Evolutionary conservation across 306 rosid genomes (phyloP), one percentile per base, ranked within the genome.

Genomic region (Arachis hypogaea): DNA sequence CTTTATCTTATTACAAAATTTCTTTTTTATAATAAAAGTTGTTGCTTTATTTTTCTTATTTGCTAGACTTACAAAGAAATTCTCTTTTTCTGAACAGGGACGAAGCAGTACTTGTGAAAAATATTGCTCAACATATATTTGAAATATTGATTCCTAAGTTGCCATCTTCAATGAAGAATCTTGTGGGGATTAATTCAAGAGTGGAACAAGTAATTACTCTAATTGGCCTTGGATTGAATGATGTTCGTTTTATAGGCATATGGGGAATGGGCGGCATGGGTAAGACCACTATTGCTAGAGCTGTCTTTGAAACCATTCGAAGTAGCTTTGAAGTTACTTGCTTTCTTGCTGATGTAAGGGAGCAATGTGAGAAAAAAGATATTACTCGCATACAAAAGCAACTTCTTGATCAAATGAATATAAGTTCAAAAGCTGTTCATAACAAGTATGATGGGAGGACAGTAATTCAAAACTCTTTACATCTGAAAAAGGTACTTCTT

Each of bases 251-350:
- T 14, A 59, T 82, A 30, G 86, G 86, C 36, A 82, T 82, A 63
- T 70, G 80, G 77, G 82, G 86, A 30, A 82, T 69, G 80, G 75
- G 80, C 0, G 78, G 78, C 6, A 80, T 80, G 11, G 79, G 79
- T 8, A 80, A 80, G 55, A 68, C 79, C 12, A 80, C 76, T 6
- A 9, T 78, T 44, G 86, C 86, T 5, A 70, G 78, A 69, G 11
- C 8, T 1, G 55, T 73, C 54, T 63, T 38, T 63, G 69, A 63
- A 41, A 16, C 40, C 3, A 63, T 63, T 59, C 54, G 5, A 63
- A 1, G 5, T 11, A 22, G 52, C 7, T 74, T 74, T 41, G 4
- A 74, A 28, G 9, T 28, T 42, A 11, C 52, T 12, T 73, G 55
- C 33, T 63, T 73, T 63, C 44, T 73, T 18, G 55, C 5, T 6